phyloP scores from a whole-genome alignment of 805 yeast genomes.

The Sugiyamaella boreocaroliniensis region DNA sequence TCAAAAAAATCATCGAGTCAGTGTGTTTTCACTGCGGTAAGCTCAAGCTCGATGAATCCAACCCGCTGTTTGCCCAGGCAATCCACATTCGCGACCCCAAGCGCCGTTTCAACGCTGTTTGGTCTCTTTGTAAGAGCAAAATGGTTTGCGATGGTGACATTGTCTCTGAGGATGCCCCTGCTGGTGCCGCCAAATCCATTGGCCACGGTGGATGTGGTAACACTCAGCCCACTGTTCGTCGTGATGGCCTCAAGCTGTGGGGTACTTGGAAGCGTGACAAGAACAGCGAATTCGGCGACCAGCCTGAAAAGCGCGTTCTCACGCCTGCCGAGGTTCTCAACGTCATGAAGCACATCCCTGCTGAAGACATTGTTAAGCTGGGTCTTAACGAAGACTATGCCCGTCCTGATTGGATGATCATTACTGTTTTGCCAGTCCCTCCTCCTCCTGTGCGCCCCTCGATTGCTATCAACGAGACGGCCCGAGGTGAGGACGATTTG shows the following conservation, averaged over 20 bases:
- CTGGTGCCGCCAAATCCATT: conserved; percentile 30
- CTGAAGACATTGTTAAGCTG: conserved; percentile 70
- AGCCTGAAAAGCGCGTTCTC: conserved; percentile 84
- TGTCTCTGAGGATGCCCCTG: conserved; percentile 30
- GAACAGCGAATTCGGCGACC: conserved; percentile 73
- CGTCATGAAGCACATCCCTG: conserved; percentile 84
- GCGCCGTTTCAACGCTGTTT: conserved; percentile 92
- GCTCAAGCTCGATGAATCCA: conserved; percentile 74
- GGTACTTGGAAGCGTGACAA: conserved; percentile 98
- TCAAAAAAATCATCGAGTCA: conserved; percentile 91
- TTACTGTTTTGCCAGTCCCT: conserved; percentile 97
- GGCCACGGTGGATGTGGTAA: conserved; percentile 97
- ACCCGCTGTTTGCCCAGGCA: conserved; percentile 79
- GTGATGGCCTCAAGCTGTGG: conserved; percentile 91
- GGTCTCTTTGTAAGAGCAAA: conserved; percentile 87
- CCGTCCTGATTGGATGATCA: conserved; percentile 97
- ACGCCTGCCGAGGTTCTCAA: conserved; percentile 84
- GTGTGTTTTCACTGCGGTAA: conserved; percentile 99
- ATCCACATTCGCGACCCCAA: conserved; percentile 87
- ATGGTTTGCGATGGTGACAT: conserved; percentile 90
- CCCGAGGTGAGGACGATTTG: conserved; percentile 98
- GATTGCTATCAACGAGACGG: conserved; percentile 95
- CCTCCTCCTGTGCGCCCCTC: conserved; percentile 99
- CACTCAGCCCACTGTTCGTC: conserved; percentile 89
- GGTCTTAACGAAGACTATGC: conserved; percentile 96